Percentiles rank a stretch among this genome's conserved stretches.
Conservation (phyloP, 768 basidiomycete genomes). For the Tylopilus balloui region DNA sequence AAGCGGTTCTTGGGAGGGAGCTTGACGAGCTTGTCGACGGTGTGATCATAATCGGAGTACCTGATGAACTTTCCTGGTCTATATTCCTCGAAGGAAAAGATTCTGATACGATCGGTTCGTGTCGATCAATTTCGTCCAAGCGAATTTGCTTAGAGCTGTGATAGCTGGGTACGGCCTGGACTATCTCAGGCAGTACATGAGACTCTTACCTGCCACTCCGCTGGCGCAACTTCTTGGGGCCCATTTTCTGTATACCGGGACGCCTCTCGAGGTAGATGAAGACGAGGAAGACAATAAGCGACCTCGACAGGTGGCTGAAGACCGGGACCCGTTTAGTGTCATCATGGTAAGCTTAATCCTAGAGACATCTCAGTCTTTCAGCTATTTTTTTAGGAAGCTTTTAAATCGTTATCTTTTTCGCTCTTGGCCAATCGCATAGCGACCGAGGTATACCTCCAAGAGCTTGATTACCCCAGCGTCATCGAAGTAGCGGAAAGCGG, state of each 20-base stretch:
- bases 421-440: conserved; percentile 65
- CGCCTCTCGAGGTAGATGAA: conserved; percentile 40
- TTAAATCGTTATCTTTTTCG: conserved; percentile 46
- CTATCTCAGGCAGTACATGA: conserved; percentile 55
- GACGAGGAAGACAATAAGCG: conserved; percentile 18
- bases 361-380: background rate
- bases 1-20: conserved; percentile 49
- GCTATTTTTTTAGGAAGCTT: conserved; percentile 46
- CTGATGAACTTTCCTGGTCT: conserved; percentile 81
- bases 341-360: conserved; percentile 50
- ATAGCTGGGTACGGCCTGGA: conserved; percentile 59
- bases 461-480: conserved; percentile 70
- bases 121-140: conserved; percentile 1
- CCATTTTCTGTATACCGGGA: conserved; percentile 62
- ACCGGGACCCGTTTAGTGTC: conserved; percentile 52
- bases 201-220: conserved; percentile 57
- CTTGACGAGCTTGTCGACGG: conserved; percentile 73
- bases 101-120: conserved; percentile 59
- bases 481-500: conserved; percentile 71
- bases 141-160: conserved; percentile 1
- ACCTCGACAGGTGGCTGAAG: conserved; percentile 21
- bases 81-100: conserved; percentile 73
- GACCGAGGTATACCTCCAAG: conserved; percentile 58
- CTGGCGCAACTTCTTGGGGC: conserved; percentile 57
- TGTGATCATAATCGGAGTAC: conserved; percentile 66